Base-by-base conservation (phyloP, 805 yeast species). In the Isabelozyma gotoi region DNA sequence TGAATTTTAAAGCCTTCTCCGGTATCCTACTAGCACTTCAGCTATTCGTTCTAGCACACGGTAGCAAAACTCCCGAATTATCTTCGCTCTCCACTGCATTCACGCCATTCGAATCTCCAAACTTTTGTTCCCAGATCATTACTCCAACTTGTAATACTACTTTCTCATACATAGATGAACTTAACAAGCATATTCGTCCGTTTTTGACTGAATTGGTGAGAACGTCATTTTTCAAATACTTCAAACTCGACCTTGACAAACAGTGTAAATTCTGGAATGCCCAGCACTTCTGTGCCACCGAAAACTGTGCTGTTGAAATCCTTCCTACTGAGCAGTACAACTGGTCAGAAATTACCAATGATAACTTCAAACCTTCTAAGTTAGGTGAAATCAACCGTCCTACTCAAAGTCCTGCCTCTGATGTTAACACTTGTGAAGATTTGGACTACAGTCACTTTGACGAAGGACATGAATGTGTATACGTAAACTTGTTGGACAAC, bases 281-380 rank as follows among this genome's bases (percentile, higher is more conserved):
- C 53, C 76, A 76, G 56, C 95, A 91, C 35, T 81, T 86, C 56
- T 90, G 97, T 61, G 87, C 90, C 48, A 88, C 89, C 57, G 76
- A 88, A 49, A 84, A 88, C 43, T 90, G 97, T 67, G 95, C 96
- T 0, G 96, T 90, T 34, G 96, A 90, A 60, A 79, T 88, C 2
- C 58, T 69, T 45, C 61, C 67, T 3, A 77, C 87, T 10, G 88
- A 82, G 40, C 87, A 85, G 52, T 85, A 85, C 75, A 75, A 76
- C 50, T 80, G 82, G 65, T 63, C 84, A 34, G 87, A 89, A 2
- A 58, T 68, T 8, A 56, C 57, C 27, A 51, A 55, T 41, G 89
- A 81, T 41, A 77, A 77, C 38, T 83, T 90, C 81, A 79, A 82
- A 50, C 88, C 94, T 0, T 85, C 84, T 41, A 80, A 78, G 27